Base-by-base conservation (phyloP, 148 eudicot species). In the Vaccinium macrocarpon region DNA sequence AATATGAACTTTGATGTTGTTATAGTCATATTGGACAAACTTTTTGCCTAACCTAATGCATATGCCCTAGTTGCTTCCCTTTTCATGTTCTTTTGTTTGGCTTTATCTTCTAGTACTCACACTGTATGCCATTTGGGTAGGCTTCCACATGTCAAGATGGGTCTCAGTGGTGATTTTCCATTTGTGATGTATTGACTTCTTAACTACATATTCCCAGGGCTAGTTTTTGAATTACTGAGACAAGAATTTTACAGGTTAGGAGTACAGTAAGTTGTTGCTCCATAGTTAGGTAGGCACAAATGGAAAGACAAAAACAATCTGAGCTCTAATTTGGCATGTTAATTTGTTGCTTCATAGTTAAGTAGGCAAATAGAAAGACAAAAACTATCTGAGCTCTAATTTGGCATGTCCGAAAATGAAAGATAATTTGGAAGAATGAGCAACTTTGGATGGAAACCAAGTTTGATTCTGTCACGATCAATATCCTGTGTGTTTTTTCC, bases 401-500 rank as follows among this genome's bases (percentile, higher is more conserved):
- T 35, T 16, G 70, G 48, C 68, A 16, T 32, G 49, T 79, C 13
- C n/a, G 46, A 55, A 21, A 56, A 10, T 55, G 15, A 57, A n/a
- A n/a, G 82, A 81, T n/a, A 62, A 42, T 81, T 55, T 62, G 55
- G 12, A n/a, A 62, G 51, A 42, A 46, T 62, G 72, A n/a, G 52
- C 38, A 53, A 61, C 19, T 61, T 23, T 61, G 11, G 82, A 80
- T 35, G 14, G 81, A 56, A 32, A 66, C 35, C 72, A 66, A 66
- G 35, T 32, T 57, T 27, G 50, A 66, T 66, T 29, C 32, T 8
- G 16, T 11, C 32, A 66, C 32, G 29, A 16, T n/a, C 48, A 48
- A 50, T 29, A 10, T 64, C 11, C 72, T 0, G 6, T 10, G 35
- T 66, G 29, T 66, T 66, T 64, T 76, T 3, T 8, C 23, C 70